These are phyloP conservation scores for Colletotrichum horii DNA, from an alignment of 2,329 filamentous ascomycete species.

Conservation along the genomic window DNA sequence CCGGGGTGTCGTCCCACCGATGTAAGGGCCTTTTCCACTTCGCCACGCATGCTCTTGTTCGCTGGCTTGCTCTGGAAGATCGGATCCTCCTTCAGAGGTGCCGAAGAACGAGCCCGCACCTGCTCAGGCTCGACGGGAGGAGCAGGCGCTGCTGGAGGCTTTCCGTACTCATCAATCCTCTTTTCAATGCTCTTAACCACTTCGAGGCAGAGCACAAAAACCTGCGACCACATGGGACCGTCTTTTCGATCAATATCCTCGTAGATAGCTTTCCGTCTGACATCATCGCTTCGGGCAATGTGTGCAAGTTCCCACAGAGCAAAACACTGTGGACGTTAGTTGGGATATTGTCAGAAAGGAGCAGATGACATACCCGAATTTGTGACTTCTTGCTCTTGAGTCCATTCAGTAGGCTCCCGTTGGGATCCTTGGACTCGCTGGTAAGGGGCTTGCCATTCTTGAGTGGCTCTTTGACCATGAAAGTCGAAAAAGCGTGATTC, in stretches of 20 bases:
- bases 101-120: conserved; percentile 39
- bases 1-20: conserved; percentile 52
- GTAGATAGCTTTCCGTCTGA: conserved; percentile 82
- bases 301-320: conserved; percentile 90
- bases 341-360: not conserved
- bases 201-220: conserved; percentile 72
- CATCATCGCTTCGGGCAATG: conserved; percentile 76
- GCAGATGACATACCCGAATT: conserved; percentile 61
- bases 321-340: conserved; percentile 50
- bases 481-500: conserved; percentile 80
- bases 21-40: conserved; percentile 51
- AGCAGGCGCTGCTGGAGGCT: conserved; percentile 40
- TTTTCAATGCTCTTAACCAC: conserved; percentile 70
- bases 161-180: conserved; percentile 69
- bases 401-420: conserved; percentile 85
- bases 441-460: conserved; percentile 88
- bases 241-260: conserved; percentile 84
- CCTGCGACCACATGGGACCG: conserved; percentile 81
- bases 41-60: conserved; percentile 42
- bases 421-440: conserved; percentile 85
- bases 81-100: conserved; percentile 48
- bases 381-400: conserved; percentile 83
- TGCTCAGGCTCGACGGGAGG: conserved; percentile 35
- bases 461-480: conserved; percentile 79
- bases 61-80: conserved; percentile 47